Evolutionary conservation across 2,329 filamentous ascomycete species (phyloP), one percentile per base, ranked within the genome.

Genomic region (Fusarium devonianum): DNA sequence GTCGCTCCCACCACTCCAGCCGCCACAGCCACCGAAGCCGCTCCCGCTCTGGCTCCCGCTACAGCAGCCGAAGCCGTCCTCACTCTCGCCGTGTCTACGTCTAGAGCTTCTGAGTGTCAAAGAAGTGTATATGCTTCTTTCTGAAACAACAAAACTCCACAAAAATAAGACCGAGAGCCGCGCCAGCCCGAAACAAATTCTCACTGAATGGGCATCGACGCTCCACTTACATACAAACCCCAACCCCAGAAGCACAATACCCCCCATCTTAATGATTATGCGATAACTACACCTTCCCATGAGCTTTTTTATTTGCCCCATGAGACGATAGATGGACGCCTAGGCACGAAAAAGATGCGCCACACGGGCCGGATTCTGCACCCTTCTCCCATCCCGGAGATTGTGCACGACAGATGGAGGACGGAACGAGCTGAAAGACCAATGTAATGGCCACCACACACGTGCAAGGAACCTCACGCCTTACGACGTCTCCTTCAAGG

Each of bases 41-140:
- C 57, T 67, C 68, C 22, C 71, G 72, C 45, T 67, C 70, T 7
- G 65, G 68, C 23, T 71, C 69, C 5, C 70, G 71, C 33, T 71
- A 72, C 55, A 70, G 75, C 37, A 69, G 75, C 63, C 69, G 74
- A 55, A 73, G 74, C 53, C 78, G 81, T 65, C 81, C 79, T 49
- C 78, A 81, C 62, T 63, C 60, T 22, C 74, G 75, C 18, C 71
- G 79, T 29, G 74, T 76, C 40, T 82, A 82, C 53, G 80, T 82
- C 38, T 64, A n/a, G 60, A 56, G 46, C 28, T 29, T 22, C 12
- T 11, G 21, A 22, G 5, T 22, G n/a, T n/a, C n/a, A n/a, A n/a
- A n/a, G 6, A 22, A 22, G 9, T 25, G 23, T 25, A 11, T 25
- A 8, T 4, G 4, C 9, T 25, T 23, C 18, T 26, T 14, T 1